These are phyloP conservation scores for Plantago lanceolata DNA, from an alignment of 305 asterid species.

Conservation along the genomic window DNA sequence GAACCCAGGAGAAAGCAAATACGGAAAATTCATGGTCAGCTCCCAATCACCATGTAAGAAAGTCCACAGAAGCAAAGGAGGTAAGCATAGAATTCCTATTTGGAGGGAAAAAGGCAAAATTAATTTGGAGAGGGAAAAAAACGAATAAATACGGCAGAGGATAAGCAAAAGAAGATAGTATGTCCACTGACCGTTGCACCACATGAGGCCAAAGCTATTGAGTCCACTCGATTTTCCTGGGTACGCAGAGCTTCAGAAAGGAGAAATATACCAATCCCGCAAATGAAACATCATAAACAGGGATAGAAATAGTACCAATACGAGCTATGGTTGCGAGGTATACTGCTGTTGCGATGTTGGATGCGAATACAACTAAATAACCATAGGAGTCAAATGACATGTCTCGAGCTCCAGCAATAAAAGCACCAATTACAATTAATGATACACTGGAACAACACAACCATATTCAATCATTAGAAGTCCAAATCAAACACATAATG, in stretches of 20 bases:
- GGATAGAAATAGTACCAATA: conserved; percentile 45
- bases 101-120: conserved; percentile 4
- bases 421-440: conserved; percentile 69
- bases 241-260: conserved; percentile 26
- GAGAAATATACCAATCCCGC: conserved; percentile 2
- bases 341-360: conserved; percentile 78
- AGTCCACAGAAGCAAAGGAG: conserved; percentile 67
- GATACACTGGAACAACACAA: conserved; percentile 56
- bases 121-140: not conserved
- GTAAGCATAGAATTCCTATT: conserved; percentile 70
- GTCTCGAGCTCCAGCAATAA: conserved; percentile 83
- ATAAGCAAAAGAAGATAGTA: conserved; percentile 3
- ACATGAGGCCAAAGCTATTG: conserved; percentile 92
- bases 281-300: conserved; percentile 18
- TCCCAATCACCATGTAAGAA: conserved; percentile 61
- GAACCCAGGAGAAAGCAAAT: conserved; percentile 74
- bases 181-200: conserved; percentile 71
- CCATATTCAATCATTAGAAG: conserved; percentile 24
- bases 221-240: conserved; percentile 89
- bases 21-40: conserved; percentile 54
- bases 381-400: conserved; percentile 71
- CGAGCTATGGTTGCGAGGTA: conserved; percentile 87
- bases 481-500: conserved; percentile 1
- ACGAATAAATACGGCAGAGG: not conserved
- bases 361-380: conserved; percentile 59